A percentile compares a stretch with the other conserved stretches of the same genome.
These are phyloP conservation scores for Neofusicoccum umdonicola DNA, from an alignment of 2,329 filamentous ascomycete species.

Conservation along the genomic window DNA sequence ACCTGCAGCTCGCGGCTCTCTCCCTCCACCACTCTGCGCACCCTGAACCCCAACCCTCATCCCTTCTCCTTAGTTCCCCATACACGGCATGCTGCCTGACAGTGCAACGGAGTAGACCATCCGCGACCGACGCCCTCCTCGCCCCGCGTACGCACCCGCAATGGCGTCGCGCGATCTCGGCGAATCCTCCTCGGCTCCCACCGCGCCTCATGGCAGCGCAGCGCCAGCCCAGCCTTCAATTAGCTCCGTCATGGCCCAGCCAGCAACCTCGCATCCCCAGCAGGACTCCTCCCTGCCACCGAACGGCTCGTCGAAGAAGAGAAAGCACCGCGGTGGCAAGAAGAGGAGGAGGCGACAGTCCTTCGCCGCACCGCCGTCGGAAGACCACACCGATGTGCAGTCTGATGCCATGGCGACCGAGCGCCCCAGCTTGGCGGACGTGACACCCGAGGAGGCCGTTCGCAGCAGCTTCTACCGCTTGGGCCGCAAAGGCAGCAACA, in stretches of 20 bases:
- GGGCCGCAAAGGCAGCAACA: slow-evolving; percentile 67
- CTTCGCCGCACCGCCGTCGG: slow-evolving; percentile 60
- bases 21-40: slow-evolving; percentile 12
- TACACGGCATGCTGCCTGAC: neutral
- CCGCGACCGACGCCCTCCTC: neutral
- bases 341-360: slow-evolving; percentile 79
- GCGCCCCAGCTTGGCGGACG: slow-evolving; percentile 41
- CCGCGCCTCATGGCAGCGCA: slow-evolving; percentile 2
- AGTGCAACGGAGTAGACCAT: neutral
- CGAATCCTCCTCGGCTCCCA: slow-evolving; percentile 16
- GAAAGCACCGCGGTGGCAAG: slow-evolving; percentile 73
- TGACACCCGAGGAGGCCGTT: slow-evolving; percentile 32
- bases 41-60: neutral
- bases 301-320: slow-evolving; percentile 55
- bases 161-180: slow-evolving; percentile 15
- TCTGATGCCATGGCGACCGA: slow-evolving; percentile 51
- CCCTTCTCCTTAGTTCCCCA: neutral
- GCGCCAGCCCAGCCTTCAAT: slow-evolving; percentile 10
- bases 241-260: neutral
- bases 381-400: slow-evolving; percentile 54
- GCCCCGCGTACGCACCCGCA: neutral
- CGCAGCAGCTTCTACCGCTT: slow-evolving; percentile 55
- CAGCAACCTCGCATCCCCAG: neutral
- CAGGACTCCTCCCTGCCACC: neutral
- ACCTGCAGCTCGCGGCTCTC: slow-evolving; percentile 6